Base-by-base conservation (phyloP, 2,329 filamentous ascomycete species). In the Pseudocercospora musae region DNA sequence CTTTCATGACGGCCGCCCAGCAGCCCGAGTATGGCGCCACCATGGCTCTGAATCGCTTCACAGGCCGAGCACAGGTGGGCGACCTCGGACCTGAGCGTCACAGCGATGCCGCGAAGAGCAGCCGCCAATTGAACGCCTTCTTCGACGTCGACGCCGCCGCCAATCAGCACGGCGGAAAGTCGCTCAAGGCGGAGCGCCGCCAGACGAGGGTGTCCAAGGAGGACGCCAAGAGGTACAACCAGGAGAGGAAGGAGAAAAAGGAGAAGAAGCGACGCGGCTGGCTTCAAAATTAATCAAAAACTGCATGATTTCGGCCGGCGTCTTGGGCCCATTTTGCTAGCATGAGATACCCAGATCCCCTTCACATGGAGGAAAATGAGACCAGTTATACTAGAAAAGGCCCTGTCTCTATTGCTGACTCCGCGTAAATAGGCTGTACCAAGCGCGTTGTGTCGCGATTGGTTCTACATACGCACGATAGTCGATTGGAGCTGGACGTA, bases 91-190 rank as follows among this genome's bases (percentile, higher is more conserved):
- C 91, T 1, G 91, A 95, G 58, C 85, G 88, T 57, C 89, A 93
- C 80, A 89, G 87, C 69, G 92, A 96, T 72, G 92, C 96, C 73
- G 90, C 91, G 73, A 97, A 96, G 82, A 89, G 89, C 63, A 84
- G 82, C 57, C 84, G 95, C 49, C 95, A 98, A 79, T 90, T 98
- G 89, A 90, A 91, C 73, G 91, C 92, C 44, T 98, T 89, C 78
- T 99, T 98, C 76, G 94, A 99, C 74, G 93, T 97, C 48, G 93
- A 98, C 76, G 76, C 92, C 4, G 93, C 92, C 2, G 94, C 93
- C 4, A 97, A 96, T 73, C 86, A 86, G 62, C 93, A 99, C 73
- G 89, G 96, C 70, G 95, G 95, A 1, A 86, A 89, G 62, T 97
- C 93, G 73, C 80, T 99, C 62, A 96, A 94, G 78, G 95, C 92